phyloP scores from a whole-genome alignment of 768 basidiomycete species.

The Suillus sp. region DNA sequence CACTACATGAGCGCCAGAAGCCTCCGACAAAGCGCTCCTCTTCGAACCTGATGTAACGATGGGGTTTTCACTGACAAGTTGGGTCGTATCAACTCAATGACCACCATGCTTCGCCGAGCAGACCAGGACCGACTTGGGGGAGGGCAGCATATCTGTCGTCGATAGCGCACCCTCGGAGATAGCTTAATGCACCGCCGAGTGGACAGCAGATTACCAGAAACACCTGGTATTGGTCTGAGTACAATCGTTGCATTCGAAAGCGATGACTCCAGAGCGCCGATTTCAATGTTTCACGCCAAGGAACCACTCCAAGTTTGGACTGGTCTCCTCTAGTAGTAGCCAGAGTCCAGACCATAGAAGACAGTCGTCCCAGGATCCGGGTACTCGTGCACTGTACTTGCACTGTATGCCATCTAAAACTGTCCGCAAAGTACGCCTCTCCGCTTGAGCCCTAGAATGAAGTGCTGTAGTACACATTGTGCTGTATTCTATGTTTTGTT shows the following conservation, averaged over 20 bases:
- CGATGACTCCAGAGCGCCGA: not conserved
- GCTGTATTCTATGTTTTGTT: not conserved
- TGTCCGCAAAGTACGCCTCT: not conserved
- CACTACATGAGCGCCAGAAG: conserved; percentile 10
- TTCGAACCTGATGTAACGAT: conserved; percentile 17
- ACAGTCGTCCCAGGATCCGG: not conserved
- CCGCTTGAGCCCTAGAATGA: not conserved
- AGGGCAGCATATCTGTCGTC: not conserved
- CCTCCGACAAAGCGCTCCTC: conserved; percentile 18
- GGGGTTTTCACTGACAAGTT: conserved; percentile 15
- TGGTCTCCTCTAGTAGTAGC: not conserved
- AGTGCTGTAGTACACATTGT: not conserved
- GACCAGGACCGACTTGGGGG: conserved; percentile 13
- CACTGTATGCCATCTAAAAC: not conserved
- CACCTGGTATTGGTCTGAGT: not conserved
- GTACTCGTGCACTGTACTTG: not conserved
- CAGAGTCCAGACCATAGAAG: not conserved
- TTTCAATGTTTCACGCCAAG: not conserved
- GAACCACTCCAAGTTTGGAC: not conserved
- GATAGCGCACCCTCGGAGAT: not conserved
- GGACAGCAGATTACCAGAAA: not conserved
- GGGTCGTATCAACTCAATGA: not conserved
- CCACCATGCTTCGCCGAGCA: conserved; percentile 7
- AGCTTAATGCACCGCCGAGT: not conserved
- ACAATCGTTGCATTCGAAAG: too few relatives aligned